Base-by-base conservation (phyloP, 257 asterid genomes). In the Handroanthus guayacan region DNA sequence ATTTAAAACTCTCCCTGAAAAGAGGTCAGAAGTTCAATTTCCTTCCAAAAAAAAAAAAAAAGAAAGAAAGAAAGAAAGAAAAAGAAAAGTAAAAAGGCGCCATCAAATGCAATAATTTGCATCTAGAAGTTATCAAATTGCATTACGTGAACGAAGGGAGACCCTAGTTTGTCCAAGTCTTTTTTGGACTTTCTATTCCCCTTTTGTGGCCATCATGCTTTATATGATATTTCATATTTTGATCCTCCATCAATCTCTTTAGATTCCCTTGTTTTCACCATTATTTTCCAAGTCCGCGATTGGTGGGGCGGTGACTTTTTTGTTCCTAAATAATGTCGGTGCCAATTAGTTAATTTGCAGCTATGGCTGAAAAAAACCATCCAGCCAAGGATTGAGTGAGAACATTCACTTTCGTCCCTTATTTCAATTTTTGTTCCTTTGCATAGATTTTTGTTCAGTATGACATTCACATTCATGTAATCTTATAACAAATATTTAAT, bases 271-370 rank as follows among this genome's bases (percentile, higher is more conserved):
- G 13, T 7, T 44, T 56, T 68, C 52, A 41, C 66, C 50, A 58
- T 39, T 47, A 39, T 50, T 67, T 34, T 51, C 62, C 16, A 56
- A 36, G 54, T 77, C 78, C 71, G 71, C 72, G 71, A 78, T 82
- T 78, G 82, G 56, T 47, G 71, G 65, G 36, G 11, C 1, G 43
- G 62, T 51, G 67, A 67, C 60, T 9, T n/a, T 34, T 64, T 81
- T 50, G 44, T 20, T 71, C 76, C 48, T 25, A 36, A 45, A 36
- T 63, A 69, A 41, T 75, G 58, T 72, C 65, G 18, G 14, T 2
- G 67, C 44, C 62, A 69, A 69, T 17, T n/a, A 54, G 72, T 25
- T 25, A 25, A 25, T 17, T 52, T 48, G 17, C 43, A 50, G 39
- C 50, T 57, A 60, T 7, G 34, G 39, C 50, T 62, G 75, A 44